phyloP scores from a whole-genome alignment of 495 filamentous ascomycete genomes.

The Neurospora sp. region DNA sequence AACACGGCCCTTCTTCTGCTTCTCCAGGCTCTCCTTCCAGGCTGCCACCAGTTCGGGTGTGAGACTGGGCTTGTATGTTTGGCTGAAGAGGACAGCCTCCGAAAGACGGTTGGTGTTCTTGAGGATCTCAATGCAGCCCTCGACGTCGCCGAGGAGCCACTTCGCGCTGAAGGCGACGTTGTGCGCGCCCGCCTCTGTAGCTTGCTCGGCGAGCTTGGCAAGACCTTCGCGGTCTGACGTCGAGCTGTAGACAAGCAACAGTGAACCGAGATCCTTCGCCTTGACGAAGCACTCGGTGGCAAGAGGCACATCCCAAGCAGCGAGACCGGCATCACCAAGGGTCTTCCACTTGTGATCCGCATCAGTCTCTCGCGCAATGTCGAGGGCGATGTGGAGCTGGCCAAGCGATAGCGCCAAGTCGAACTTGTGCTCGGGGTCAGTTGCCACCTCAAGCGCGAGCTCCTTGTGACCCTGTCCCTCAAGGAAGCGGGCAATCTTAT shows the following conservation, averaged over 20 bases:
- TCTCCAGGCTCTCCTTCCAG: slow-evolving; percentile 78
- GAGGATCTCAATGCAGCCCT: slow-evolving; percentile 73
- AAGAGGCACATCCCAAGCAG: slow-evolving; percentile 74
- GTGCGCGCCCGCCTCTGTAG: slow-evolving; percentile 64
- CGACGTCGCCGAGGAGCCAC: slow-evolving; percentile 78
- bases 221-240: slow-evolving; percentile 69
- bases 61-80: slow-evolving; percentile 87
- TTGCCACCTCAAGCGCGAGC: slow-evolving; percentile 88
- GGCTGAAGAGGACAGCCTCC: slow-evolving; percentile 82
- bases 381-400: slow-evolving; percentile 72
- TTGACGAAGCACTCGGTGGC: slow-evolving; percentile 88
- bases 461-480: slow-evolving; percentile 97
- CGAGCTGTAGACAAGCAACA: slow-evolving; percentile 78
- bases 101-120: slow-evolving; percentile 64
- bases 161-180: slow-evolving; percentile 87
- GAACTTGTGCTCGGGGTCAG: slow-evolving; percentile 93
- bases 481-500: slow-evolving; percentile 95
- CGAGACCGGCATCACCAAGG: slow-evolving; percentile 82
- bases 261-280: slow-evolving; percentile 79
- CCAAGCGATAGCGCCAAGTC: slow-evolving; percentile 79
- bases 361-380: slow-evolving; percentile 72
- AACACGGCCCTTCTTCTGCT: slow-evolving; percentile 72
- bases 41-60: slow-evolving; percentile 53
- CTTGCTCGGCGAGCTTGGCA: slow-evolving; percentile 56
- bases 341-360: slow-evolving; percentile 97